Percentiles rank a stretch among this genome's conserved stretches.
Conservation (phyloP, 768 basidiomycete species). For the Podaxis sp. region DNA sequence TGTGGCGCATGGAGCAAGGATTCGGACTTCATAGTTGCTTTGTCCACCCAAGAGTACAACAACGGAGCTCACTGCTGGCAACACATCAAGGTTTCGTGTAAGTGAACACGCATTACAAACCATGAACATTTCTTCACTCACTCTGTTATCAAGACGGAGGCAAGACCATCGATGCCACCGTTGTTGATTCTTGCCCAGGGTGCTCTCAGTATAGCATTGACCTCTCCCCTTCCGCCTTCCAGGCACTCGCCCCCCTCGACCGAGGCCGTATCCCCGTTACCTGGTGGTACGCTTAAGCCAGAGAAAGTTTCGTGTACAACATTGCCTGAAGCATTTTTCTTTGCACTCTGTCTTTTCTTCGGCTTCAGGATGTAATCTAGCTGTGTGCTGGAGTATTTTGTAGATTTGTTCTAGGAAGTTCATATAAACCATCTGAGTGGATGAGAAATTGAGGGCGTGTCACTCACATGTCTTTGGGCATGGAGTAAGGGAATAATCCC, state of each 20-base stretch:
- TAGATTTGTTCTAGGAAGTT: background rate
- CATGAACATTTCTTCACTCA: background rate
- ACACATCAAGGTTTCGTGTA: slow-evolving; percentile 24
- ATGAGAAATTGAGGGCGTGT: background rate
- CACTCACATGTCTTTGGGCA: no score
- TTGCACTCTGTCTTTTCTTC: background rate
- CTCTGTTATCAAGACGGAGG: slow-evolving; percentile 22
- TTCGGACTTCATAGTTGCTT: slow-evolving; percentile 24
- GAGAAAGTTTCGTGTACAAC: background rate
- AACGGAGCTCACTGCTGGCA: slow-evolving; percentile 22
- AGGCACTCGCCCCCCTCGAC: slow-evolving; percentile 25
- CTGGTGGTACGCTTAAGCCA: slow-evolving; percentile 23
- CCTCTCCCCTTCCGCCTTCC: slow-evolving; percentile 27
- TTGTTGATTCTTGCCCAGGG: slow-evolving; percentile 30
- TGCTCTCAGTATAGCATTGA: slow-evolving; percentile 26
- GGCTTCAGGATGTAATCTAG: background rate
- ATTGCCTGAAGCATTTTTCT: background rate
- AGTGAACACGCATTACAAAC: background rate
- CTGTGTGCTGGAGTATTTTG: background rate
- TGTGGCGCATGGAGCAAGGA: slow-evolving; percentile 22
- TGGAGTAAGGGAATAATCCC: no score
- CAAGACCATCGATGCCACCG: slow-evolving; percentile 21
- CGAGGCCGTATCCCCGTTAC: slow-evolving; percentile 22
- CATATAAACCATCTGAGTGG: background rate
- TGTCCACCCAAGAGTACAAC: slow-evolving; percentile 20